phyloP scores from a whole-genome alignment of 805 yeast species.

The Metschnikowia santaceciliae region DNA sequence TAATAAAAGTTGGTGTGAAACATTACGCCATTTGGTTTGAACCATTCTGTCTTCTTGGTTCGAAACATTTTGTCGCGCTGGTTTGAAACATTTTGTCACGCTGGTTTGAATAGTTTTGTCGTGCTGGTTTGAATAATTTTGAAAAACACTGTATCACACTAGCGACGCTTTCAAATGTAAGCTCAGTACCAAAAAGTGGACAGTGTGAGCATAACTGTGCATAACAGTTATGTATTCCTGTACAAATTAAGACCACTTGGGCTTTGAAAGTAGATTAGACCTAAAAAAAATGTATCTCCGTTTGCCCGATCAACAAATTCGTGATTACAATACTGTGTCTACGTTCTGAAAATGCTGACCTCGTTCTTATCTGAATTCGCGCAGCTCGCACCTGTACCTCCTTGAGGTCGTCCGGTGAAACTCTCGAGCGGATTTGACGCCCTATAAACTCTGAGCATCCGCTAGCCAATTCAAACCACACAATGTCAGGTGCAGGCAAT shows the following conservation, averaged over 20 bases:
- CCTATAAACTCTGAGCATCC: neutral
- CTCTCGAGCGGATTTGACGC: slow-evolving; percentile 7
- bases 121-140: too few relatives aligned
- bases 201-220: too few relatives aligned
- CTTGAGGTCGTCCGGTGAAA: slow-evolving; percentile 8
- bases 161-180: neutral
- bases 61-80: too few relatives aligned
- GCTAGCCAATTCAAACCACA: neutral
- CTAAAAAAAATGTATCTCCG: neutral
- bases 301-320: neutral
- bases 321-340: neutral
- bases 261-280: too few relatives aligned
- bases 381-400: slow-evolving; percentile 8
- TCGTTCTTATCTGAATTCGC: slow-evolving; percentile 1
- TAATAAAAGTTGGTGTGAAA: too few relatives aligned
- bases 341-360: neutral
- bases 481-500: slow-evolving; percentile 65
- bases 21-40: too few relatives aligned
- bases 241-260: too few relatives aligned
- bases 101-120: too few relatives aligned
- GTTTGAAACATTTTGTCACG: too few relatives aligned
- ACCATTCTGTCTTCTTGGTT: too few relatives aligned
- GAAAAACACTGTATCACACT: too few relatives aligned
- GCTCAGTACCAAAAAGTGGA: neutral
- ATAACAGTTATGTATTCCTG: too few relatives aligned